Base-by-base conservation (phyloP, 805 yeast species). In the Zygoascus bituminiphila region DNA sequence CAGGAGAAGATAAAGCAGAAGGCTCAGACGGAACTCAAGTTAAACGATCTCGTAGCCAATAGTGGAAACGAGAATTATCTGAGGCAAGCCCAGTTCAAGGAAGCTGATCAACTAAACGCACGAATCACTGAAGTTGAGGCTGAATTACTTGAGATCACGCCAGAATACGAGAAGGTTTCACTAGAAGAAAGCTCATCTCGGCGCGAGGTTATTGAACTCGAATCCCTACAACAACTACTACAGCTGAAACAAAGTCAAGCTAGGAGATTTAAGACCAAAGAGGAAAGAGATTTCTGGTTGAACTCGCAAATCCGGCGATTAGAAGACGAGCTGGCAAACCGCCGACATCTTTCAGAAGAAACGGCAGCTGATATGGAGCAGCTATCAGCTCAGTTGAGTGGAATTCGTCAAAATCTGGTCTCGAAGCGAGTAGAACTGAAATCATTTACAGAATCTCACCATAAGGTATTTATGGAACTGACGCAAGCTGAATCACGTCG, bases 211-310 rank as follows among this genome's bases (percentile, higher is more conserved):
- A 48, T 65, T 2, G 64, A 68, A n/a, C 55, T 74, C 20, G 73
- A 71, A 46, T 67, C 78, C 6, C 72, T 66, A 24, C 88, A 84
- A 62, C 70, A 84, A 54, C 64, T 73, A n/a, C 62, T 89, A 4
- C 76, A 83, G 44, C 71, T 84, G 6, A 89, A 88, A 58, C 84
- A 81, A 56, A 86, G 84, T 38, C 77, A 88, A 45, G 76, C 75
- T 50, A 72, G 79, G 22, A 75, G 78, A 53, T 88, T 88, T 56
- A 53, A 62, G 0, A 63, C 75, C 14, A 72, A 73, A 52, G 58
- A 64, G 2, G 82, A 85, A 50, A 73, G 96, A 53, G 82, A 88
- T 60, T 40, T 51, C 1, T 86, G 94, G 91, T 69, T 89, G 14
- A 59, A 68, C 7, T 45, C 60, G 0, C 82, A 87, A 57, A 73